Evolutionary conservation across 345 rosid genomes (phyloP), one percentile per base, ranked within the genome.

Genomic region (Laguncularia racemosa): DNA sequence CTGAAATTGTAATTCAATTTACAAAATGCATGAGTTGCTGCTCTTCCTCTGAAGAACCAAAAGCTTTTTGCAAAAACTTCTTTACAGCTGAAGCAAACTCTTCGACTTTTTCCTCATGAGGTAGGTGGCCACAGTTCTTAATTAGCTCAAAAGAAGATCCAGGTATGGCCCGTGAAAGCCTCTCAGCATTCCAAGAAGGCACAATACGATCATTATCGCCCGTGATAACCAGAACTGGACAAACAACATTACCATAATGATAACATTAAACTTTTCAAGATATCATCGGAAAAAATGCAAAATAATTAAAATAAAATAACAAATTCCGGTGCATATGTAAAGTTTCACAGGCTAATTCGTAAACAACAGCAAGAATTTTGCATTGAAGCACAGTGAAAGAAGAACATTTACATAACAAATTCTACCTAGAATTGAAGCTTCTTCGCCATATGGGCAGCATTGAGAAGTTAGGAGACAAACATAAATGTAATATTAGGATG

Each of bases 161-260:
- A 6, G 96, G 91, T 55, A 89, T 84, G 46, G 84, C 95, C 63
- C 50, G 64, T 19, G 90, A 60, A 58, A 91, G 81, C 69, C 80
- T 73, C 80, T 80, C 67, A 4, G 95, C 89, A 70, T 89, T 92
- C 96, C 98, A 89, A 21, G 95, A 64, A 19, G 98, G 97, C 52
- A 89, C 95, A 16, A 92, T 71, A 54, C 91, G 81, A 67, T 89
- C 98, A 45, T 74, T 70, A 57, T 92, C 95, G 0, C 98, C 97
- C 0, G 97, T 83, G 64, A 92, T 52, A 18, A 92, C 81, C 56
- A 89, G 71, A 74, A 92, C 91, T 86, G 70, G 48, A 13, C 45
- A 52, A 48, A 60, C 62, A 57, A 3, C 18, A 58, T 55, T 67
- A 61, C 47, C 13, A 61, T 64, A 48, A 57, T 33, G 58, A 33